These are phyloP conservation scores for Pichia sp. DNA, from an alignment of 1,139 yeast genomes.

Conservation along the genomic window DNA sequence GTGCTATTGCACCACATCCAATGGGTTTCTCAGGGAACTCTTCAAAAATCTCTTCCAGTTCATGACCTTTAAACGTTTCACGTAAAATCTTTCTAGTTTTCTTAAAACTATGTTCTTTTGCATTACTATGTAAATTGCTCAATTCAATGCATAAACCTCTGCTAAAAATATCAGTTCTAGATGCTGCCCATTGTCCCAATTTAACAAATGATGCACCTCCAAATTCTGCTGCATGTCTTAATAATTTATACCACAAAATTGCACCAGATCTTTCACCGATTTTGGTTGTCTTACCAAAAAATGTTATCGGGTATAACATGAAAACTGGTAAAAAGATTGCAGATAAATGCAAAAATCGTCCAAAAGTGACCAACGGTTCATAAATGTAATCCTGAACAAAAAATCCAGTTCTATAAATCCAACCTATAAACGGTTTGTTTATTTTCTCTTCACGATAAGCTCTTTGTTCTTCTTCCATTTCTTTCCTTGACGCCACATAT, in stretches of 20 bases:
- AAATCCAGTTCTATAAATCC: slow-evolving; percentile 35
- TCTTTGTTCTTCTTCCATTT: slow-evolving; percentile 31
- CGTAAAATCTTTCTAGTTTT: slow-evolving; percentile 55
- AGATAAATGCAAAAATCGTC: slow-evolving; percentile 63
- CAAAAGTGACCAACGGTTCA: slow-evolving; percentile 64
- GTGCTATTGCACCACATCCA: slow-evolving; percentile 98
- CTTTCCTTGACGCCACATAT: slow-evolving; percentile 53
- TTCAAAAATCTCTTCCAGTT: slow-evolving; percentile 72
- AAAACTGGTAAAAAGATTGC: slow-evolving; percentile 66
- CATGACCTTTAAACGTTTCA: slow-evolving; percentile 47
- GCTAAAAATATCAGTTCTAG: slow-evolving; percentile 93
- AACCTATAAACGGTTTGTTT: slow-evolving; percentile 25
- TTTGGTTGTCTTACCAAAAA: slow-evolving; percentile 42
- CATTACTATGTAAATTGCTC: slow-evolving; percentile 73
- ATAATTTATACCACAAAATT: slow-evolving; percentile 58
- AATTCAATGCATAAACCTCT: slow-evolving; percentile 70
- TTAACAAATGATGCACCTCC: slow-evolving; percentile 96
- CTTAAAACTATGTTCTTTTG: slow-evolving; percentile 60
- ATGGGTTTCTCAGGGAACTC: slow-evolving; percentile 69
- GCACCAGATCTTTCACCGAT: slow-evolving; percentile 54
- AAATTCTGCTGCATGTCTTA: slow-evolving; percentile 63
- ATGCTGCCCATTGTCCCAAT: slow-evolving; percentile 98
- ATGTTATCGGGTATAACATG: slow-evolving; percentile 55
- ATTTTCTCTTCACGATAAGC: slow-evolving; percentile 29
- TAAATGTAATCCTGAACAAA: slow-evolving; percentile 43